Percentiles rank a stretch among this genome's conserved stretches.
Evolutionary conservation across 2,329 filamentous ascomycete genomes (phyloP).

Genomic region (Zymoseptoria crescenta): DNA sequence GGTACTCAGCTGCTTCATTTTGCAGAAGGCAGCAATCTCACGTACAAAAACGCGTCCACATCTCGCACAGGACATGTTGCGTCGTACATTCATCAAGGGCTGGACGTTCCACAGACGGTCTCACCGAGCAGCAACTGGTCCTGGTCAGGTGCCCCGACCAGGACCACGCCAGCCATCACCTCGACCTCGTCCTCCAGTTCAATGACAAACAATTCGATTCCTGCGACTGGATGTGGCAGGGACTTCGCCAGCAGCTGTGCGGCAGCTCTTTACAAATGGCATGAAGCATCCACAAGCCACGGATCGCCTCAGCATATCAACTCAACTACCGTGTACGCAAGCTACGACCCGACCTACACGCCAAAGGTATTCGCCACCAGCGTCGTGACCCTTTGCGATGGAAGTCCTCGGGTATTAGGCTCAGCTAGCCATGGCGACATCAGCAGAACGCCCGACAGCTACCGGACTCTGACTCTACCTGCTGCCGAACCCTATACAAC

Average conservation of each 20-base stretch:
- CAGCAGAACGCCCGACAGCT: background rate
- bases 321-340: background rate
- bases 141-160: background rate
- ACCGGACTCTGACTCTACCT: constrained; percentile 6
- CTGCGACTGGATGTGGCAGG: background rate
- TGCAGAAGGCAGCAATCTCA: background rate
- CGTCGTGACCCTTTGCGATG: constrained; percentile 19
- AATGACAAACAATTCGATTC: background rate
- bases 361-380: constrained; percentile 4
- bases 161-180: background rate
- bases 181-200: background rate
- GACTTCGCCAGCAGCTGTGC: constrained; percentile 10
- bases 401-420: constrained; percentile 16
- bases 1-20: background rate
- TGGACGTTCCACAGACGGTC: background rate
- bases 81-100: background rate
- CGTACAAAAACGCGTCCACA: background rate
- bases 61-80: background rate
- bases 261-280: constrained; percentile 5
- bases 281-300: constrained; percentile 2
- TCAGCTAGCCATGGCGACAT: constrained; percentile 1
- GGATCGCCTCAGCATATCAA: background rate
- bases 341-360: background rate
- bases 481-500: constrained; percentile 7
- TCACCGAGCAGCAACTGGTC: background rate